phyloP scores from a whole-genome alignment of 2,329 filamentous ascomycete genomes.

The Hypoxylon sp. region DNA sequence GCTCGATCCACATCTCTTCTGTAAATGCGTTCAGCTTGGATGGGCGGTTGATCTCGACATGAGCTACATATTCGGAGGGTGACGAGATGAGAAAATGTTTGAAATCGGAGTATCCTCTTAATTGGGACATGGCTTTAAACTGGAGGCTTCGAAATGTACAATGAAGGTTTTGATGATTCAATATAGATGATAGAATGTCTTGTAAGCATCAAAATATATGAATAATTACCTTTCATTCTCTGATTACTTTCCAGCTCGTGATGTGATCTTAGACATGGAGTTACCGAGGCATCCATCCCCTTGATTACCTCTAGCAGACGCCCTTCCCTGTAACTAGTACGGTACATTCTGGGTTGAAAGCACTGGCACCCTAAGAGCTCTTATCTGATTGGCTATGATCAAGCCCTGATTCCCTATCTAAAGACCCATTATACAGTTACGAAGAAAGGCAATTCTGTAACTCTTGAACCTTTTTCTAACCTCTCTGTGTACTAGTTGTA shows the following conservation, averaged over 20 bases:
- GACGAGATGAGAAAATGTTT: constrained; percentile 82
- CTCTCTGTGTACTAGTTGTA: not conserved
- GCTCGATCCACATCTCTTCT: constrained; percentile 87
- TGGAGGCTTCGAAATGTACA: not conserved
- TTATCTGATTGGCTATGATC: not conserved
- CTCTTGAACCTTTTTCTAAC: not conserved
- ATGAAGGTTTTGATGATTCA: constrained; percentile 9
- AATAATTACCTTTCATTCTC: not conserved
- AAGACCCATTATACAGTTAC: not conserved
- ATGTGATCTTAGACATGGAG: constrained; percentile 17
- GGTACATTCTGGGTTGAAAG: not conserved
- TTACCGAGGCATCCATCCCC: constrained; percentile 37
- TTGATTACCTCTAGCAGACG: not conserved
- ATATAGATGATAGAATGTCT: constrained; percentile 10
- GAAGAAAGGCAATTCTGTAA: not conserved
- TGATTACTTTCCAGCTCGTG: not conserved
- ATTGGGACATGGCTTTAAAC: constrained; percentile 42
- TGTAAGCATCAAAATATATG: not conserved
- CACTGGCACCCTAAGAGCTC: not conserved
- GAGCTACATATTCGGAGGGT: constrained; percentile 81
- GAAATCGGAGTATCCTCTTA: constrained; percentile 63
- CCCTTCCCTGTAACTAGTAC: too few species aligned
- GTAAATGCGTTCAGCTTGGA: constrained; percentile 90
- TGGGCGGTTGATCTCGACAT: constrained; percentile 91
- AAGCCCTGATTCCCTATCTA: not conserved